phyloP scores from a whole-genome alignment of 495 filamentous ascomycete genomes.

The Thozetella sp. region DNA sequence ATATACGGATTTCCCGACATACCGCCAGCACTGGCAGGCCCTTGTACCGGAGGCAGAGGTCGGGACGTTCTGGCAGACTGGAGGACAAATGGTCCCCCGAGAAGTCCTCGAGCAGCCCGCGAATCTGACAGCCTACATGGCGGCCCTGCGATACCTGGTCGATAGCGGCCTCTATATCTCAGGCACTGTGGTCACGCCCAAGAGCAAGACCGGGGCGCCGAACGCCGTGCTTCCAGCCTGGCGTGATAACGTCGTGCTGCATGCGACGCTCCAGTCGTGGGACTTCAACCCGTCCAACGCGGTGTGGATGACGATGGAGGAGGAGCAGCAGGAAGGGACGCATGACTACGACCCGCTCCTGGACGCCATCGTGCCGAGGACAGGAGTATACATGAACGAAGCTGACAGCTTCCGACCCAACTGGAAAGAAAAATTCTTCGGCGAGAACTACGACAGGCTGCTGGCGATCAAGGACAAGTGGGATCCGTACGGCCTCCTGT shows the following conservation, averaged over 20 bases:
- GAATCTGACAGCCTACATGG: constrained; percentile 37
- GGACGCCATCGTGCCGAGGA: neutral
- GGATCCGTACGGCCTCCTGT: constrained; percentile 48
- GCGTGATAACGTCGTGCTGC: constrained; percentile 22
- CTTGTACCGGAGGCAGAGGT: constrained; percentile 30
- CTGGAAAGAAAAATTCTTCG: constrained; percentile 43
- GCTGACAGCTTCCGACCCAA: constrained; percentile 33
- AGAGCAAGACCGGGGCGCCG: constrained; percentile 8
- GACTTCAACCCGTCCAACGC: neutral
- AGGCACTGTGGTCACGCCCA: constrained; percentile 26
- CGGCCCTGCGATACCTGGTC: constrained; percentile 36
- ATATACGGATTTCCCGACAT: constrained; percentile 35
- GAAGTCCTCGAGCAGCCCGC: constrained; percentile 31
- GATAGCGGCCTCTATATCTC: constrained; percentile 39
- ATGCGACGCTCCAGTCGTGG: constrained; percentile 1
- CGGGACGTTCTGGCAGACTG: neutral
- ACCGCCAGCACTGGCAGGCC: constrained; percentile 44
- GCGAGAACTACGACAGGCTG: constrained; percentile 35
- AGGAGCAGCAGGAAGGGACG: neutral
- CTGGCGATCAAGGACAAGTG: constrained; percentile 42
- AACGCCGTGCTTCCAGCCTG: constrained; percentile 59
- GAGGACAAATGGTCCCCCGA: constrained; percentile 39
- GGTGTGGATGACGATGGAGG: neutral
- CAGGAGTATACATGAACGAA: constrained; percentile 40
- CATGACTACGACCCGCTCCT: neutral